Evolutionary conservation across 2,329 filamentous ascomycete genomes (phyloP).

Genomic region (Domatiomyces globalis): DNA sequence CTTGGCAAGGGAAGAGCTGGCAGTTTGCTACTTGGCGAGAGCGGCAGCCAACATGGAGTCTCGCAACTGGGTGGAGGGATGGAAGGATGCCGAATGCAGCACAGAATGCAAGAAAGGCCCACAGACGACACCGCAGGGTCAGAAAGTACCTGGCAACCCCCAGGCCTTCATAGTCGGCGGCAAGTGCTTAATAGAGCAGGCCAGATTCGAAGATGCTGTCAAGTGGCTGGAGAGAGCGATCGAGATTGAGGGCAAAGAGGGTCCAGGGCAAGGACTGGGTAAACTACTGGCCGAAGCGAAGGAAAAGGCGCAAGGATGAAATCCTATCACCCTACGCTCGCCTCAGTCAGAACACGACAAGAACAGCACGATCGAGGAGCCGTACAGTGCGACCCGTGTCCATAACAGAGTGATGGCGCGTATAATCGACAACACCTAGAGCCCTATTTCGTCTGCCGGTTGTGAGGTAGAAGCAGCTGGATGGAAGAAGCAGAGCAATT

Average conservation of each 20-base stretch:
- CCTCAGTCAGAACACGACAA: neutral
- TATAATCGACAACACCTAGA: neutral
- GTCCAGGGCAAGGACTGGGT: slow-evolving; percentile 39
- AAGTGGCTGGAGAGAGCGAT: slow-evolving; percentile 64
- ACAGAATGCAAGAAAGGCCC: slow-evolving; percentile 57
- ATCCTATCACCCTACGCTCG: neutral
- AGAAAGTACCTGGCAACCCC: slow-evolving; percentile 53
- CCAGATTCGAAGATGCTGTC: slow-evolving; percentile 63
- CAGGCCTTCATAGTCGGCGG: slow-evolving; percentile 92
- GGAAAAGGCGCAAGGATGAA: slow-evolving; percentile 4
- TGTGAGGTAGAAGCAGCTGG: neutral
- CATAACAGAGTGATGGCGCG: neutral
- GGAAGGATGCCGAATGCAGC: slow-evolving; percentile 75
- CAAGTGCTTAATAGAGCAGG: slow-evolving; percentile 82
- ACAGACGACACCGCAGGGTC: slow-evolving; percentile 14
- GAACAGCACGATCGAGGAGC: neutral
- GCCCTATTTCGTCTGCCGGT: too few relatives aligned
- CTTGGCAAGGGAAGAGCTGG: slow-evolving; percentile 71
- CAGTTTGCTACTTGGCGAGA: slow-evolving; percentile 67
- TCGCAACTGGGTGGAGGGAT: slow-evolving; percentile 68
- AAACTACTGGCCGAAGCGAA: slow-evolving; percentile 48
- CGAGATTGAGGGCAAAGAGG: slow-evolving; percentile 59
- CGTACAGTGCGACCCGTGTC: neutral
- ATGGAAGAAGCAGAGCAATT: neutral
- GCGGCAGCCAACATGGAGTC: slow-evolving; percentile 80